phyloP scores from a whole-genome alignment of 116 monocot species.

The Thalassia testudinum region DNA sequence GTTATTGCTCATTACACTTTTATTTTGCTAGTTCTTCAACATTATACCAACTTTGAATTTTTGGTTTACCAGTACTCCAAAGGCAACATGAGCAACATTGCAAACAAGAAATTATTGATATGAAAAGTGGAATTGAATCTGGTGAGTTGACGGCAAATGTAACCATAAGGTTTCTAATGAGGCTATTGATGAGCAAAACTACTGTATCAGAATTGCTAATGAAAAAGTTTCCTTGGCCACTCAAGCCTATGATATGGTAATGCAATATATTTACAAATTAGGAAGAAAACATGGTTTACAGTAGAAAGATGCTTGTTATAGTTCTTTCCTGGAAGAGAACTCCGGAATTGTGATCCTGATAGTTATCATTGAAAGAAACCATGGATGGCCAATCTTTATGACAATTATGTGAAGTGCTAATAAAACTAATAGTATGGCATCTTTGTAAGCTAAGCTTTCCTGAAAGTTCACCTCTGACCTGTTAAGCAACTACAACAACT shows the following conservation, averaged over 20 bases:
- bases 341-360: not conserved
- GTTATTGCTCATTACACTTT: too few species aligned
- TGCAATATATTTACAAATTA: not conserved
- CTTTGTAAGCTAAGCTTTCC: too few species aligned
- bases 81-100: slow-evolving; percentile 81
- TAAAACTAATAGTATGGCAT: too few species aligned
- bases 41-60: too few species aligned
- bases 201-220: slow-evolving; percentile 78
- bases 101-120: slow-evolving; percentile 74
- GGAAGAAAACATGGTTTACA: not conserved
- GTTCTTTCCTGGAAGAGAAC: not conserved
- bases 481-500: too few species aligned
- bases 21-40: too few species aligned
- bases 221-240: slow-evolving; percentile 83
- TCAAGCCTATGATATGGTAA: slow-evolving; percentile 91
- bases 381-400: too few species aligned
- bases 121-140: slow-evolving; percentile 46
- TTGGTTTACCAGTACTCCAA: slow-evolving; percentile 15
- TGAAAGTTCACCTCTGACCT: too few species aligned
- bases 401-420: too few species aligned
- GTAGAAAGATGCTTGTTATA: not conserved
- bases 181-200: slow-evolving; percentile 88
- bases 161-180: slow-evolving; percentile 73
- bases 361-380: too few species aligned
- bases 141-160: slow-evolving; percentile 41